Evolutionary conservation across 2,329 filamentous ascomycete species (phyloP), one percentile per base, ranked within the genome.

Genomic region (Gliomastix tumulicola): DNA sequence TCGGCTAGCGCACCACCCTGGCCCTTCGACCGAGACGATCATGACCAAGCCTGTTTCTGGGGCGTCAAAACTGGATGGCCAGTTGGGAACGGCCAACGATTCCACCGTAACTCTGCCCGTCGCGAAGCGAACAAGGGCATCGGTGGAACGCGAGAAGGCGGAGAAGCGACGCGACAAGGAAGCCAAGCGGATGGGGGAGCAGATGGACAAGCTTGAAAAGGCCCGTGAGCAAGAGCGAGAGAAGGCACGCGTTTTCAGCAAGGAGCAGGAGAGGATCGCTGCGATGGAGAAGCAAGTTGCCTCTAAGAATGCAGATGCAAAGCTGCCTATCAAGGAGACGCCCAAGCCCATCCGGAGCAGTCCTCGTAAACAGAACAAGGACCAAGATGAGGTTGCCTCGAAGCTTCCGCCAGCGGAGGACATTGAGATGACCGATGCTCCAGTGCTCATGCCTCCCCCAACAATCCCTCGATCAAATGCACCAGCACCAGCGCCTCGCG

Each of bases 141-240:
- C 77, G 0, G 62, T 68, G 0, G 78, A 82, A 47, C 62, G 68
- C n/a, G 76, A 80, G 46, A 76, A 69, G 45, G 73, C 82, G 44
- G 76, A 82, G 47, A 84, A 79, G 50, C 74, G 78, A 23, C 75
- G 71, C 27, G 76, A 84, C 7, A 83, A 78, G 51, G 79, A 84
- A 44, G 69, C 76, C 31, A 73, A 75, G 45, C 71, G 70, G 18
- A 66, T 76, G 46, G 73, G 70, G 13, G 78, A 80, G 35, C 74
- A 79, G 47, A 68, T 74, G 51, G 66, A 66, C 17, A 81, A 78
- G 50, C 63, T 84, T 4, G 79, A 84, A 44, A 84, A 80, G 49
- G 76, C 73, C 30, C 75, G 82, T 8, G 75, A 80, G 47, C 82
- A 83, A 56, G 82, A 87, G 51, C 70, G 81, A 6, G 76, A 82